These are phyloP conservation scores for Porogramme epimiltina DNA, from an alignment of 1,284 basidiomycete species.

Conservation along the genomic window DNA sequence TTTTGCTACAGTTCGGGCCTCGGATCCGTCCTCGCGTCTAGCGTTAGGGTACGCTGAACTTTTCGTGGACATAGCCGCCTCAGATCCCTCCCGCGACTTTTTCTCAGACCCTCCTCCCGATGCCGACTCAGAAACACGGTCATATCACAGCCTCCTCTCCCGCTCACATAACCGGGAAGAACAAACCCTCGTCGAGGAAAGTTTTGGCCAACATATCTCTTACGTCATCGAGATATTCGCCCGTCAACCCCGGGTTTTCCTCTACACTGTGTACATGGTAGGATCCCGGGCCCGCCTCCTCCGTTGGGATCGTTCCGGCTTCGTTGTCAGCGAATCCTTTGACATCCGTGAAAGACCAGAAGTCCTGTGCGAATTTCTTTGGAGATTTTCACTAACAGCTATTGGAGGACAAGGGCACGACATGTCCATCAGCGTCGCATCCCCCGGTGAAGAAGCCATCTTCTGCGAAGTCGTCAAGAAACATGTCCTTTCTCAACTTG, in stretches of 20 bases:
- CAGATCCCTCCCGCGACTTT: conserved; percentile 3
- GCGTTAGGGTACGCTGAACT: conserved; percentile 15
- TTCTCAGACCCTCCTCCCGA: conserved; percentile 6
- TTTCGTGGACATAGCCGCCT: conserved; percentile 4
- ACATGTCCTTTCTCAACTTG: not conserved
- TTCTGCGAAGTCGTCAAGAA: not conserved
- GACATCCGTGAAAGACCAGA: conserved; percentile 2
- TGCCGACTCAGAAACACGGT: not conserved
- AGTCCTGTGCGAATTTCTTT: conserved; percentile 7
- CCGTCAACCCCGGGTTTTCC: conserved; percentile 10
- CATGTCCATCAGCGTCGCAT: conserved; percentile 4
- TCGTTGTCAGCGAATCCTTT: conserved; percentile 24
- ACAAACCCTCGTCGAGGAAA: not conserved
- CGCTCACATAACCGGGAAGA: not conserved
- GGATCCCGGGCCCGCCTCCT: conserved; percentile 27
- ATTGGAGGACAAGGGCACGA: conserved; percentile 5
- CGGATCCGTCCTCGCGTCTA: not conserved
- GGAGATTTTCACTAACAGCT: conserved; percentile 6
- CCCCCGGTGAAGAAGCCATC: not conserved
- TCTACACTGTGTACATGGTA: conserved; percentile 30
- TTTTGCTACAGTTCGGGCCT: not conserved
- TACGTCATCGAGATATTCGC: conserved; percentile 11
- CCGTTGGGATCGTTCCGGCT: conserved; percentile 33
- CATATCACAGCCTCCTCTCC: conserved; percentile 1
- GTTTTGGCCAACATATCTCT: conserved; percentile 5